Evolutionary conservation across 208 protist species (phyloP), one percentile per base, ranked within the genome.

Genomic region (Trypanosoma lewisi): DNA sequence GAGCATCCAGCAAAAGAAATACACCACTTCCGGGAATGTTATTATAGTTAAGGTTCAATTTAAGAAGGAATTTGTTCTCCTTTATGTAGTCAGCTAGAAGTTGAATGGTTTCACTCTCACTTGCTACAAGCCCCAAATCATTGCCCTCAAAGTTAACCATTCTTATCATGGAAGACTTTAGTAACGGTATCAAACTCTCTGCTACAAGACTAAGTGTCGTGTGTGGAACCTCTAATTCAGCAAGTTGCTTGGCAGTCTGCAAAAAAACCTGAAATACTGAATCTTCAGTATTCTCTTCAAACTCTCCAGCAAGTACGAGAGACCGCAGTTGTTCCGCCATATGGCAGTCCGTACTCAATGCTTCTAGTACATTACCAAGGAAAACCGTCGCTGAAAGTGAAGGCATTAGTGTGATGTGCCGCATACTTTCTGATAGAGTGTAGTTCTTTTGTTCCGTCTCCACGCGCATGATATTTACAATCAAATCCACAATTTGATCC

Each of bases 21-120:
- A 82, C 67, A 5, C 61, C 50, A 1, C 52, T 55, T 4, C 71
- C 56, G 12, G 52, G 45, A 8, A 94, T 65, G 42, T 85, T 83
- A 62, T 88, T 87, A 55, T 84, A 52, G 5, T 72, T 70, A 14
- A 94, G 52, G 48, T 89, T 78, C 2, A 94, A 55, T 2, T 75
- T 69, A 1, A 73, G 61, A 16, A 94, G 60, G 70, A 91, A 94
- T 62, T 94, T 94, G 71, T 85, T 91, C 48, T 76, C 30, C 60
- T 82, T 82, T n/a, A 91, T 34, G 47, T 78, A 73, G 9, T 84
- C 72, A 0, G 72, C 61, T 41, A 94, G 57, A 1, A 75, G 48
- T 9, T 65, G 19, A 12, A 77, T 45, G 30, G 73, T 51, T n/a
- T 75, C 73, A 21, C 71, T 73, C 8, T 77, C 73, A 11, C 76